Evolutionary conservation across 306 rosid species (phyloP), one percentile per base, ranked within the genome.

Genomic region (Carpinus fangiana): DNA sequence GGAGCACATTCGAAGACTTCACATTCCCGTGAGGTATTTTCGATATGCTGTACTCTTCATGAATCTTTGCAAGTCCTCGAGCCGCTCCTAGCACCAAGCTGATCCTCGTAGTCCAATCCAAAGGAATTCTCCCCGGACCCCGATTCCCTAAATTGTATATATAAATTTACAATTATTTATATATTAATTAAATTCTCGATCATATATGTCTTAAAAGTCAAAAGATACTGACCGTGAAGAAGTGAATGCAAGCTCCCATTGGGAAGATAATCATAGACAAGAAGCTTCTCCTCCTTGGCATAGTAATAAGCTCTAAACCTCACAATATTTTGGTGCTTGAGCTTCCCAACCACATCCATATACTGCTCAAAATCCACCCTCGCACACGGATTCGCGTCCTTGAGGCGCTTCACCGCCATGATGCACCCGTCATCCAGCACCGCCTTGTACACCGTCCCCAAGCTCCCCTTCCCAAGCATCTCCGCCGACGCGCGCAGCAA

Each of bases 91-190:
- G 75, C 41, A 90, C 86, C 82, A 96, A 86, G 86, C 98, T 96
- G 84, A 96, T 93, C 79, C 99, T 89, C 9, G 99, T 96, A 8
- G 99, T 93, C 99, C 99, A 96, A 84, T 96, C 99, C 88, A 96
- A 78, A 16, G 99, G 99, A 76, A 96, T 96, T 73, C 98, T 87
- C 7, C 99, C 99, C 2, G 97, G 96, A 61, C 99, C 99, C 11
- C 99, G 91, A 77, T 96, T 93, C 73, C 97, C 98, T 95, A 18
- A 47, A 81, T 48, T 50, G 3, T 31, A 31, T 72, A 23, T 56
- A 79, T 64, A 7, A 34, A 73, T 6, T 59, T 7, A 20, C 26
- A 23, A 23, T 23, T 1, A 56, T 4, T 3, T 38, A 38, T 38
- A 38, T 34, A 51, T 31, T 34, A 34, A 81, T 21, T 23, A 23